These are phyloP conservation scores for Pisolithus albus DNA, from an alignment of 768 basidiomycete species.

Conservation along the genomic window DNA sequence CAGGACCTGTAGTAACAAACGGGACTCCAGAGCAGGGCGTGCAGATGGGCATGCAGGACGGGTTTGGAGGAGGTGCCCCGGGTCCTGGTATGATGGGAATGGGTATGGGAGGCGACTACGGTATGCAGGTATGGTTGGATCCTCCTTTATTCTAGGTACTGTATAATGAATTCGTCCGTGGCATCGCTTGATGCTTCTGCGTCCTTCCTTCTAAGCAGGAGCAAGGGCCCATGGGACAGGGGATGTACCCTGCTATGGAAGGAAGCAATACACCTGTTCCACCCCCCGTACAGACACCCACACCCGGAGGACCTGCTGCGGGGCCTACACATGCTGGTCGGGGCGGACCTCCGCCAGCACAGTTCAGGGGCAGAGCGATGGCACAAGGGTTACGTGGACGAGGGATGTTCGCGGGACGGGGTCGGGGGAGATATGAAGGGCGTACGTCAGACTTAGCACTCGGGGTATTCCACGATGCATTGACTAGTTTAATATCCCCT, in stretches of 20 bases:
- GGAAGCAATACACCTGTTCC: constrained; percentile 43
- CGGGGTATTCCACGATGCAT: too few relatives aligned
- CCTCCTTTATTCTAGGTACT: constrained; percentile 23
- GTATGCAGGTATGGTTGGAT: constrained; percentile 58
- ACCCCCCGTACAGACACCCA: constrained; percentile 31
- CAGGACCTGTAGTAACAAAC: constrained; percentile 31
- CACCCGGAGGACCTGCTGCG: constrained; percentile 22
- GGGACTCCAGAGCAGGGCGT: constrained; percentile 34
- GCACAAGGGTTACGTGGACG: constrained; percentile 38
- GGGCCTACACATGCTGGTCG: constrained; percentile 25
- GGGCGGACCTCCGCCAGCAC: constrained; percentile 30
- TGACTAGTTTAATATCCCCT: neutral
- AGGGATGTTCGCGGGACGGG: constrained; percentile 35
- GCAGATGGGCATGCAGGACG: constrained; percentile 37
- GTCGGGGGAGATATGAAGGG: constrained; percentile 33
- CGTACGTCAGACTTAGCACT: constrained; percentile 25
- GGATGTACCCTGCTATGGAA: constrained; percentile 65
- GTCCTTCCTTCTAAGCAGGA: constrained; percentile 37
- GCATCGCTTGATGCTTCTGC: constrained; percentile 14
- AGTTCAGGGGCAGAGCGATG: constrained; percentile 40
- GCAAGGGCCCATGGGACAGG: constrained; percentile 54
- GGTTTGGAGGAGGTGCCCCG: constrained; percentile 32
- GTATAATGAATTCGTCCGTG: constrained; percentile 31
- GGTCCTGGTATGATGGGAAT: constrained; percentile 63
- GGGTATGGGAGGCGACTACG: constrained; percentile 62